Conservation (phyloP, 176 grass and related monocot species). For the Elymus sibiricus region DNA sequence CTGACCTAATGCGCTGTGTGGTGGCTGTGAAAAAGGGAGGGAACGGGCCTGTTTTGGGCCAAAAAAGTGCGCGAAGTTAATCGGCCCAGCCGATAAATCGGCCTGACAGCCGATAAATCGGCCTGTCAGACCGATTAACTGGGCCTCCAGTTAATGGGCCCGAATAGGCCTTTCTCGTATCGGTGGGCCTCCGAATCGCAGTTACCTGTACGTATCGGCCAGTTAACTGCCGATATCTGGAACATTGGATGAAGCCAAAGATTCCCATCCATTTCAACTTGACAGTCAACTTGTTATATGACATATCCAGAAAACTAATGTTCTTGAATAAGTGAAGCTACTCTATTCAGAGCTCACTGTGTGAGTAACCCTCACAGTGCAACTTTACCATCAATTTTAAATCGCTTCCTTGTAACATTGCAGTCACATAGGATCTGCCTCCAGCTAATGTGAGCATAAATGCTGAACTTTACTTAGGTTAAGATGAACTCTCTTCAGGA, state of each 20-base stretch:
- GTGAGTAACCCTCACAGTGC: not conserved
- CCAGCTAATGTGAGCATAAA: not conserved
- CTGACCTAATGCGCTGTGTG: too few relatives aligned
- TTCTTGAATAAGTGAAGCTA: not conserved
- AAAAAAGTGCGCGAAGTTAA: too few relatives aligned
- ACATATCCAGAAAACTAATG: not conserved
- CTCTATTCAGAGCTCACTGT: not conserved
- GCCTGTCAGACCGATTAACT: too few relatives aligned
- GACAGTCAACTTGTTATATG: not conserved
- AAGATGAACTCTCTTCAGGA: not conserved
- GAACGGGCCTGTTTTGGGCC: too few relatives aligned
- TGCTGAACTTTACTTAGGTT: not conserved
- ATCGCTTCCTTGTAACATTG: not conserved
- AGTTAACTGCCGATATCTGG: too few relatives aligned
- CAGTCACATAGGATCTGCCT: not conserved
- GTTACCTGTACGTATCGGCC: too few relatives aligned
- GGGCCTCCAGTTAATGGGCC: too few relatives aligned
- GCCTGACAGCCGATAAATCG: too few relatives aligned
- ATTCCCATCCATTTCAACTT: not conserved
- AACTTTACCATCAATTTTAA: constrained; percentile 1
- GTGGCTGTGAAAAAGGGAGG: too few relatives aligned
- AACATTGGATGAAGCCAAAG: not conserved
- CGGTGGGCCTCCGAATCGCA: too few relatives aligned
- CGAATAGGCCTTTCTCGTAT: too few relatives aligned
- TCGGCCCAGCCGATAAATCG: too few relatives aligned